Conservation (phyloP, 163 green algal species). For the Chlamydomonas reinhardtii region DNA sequence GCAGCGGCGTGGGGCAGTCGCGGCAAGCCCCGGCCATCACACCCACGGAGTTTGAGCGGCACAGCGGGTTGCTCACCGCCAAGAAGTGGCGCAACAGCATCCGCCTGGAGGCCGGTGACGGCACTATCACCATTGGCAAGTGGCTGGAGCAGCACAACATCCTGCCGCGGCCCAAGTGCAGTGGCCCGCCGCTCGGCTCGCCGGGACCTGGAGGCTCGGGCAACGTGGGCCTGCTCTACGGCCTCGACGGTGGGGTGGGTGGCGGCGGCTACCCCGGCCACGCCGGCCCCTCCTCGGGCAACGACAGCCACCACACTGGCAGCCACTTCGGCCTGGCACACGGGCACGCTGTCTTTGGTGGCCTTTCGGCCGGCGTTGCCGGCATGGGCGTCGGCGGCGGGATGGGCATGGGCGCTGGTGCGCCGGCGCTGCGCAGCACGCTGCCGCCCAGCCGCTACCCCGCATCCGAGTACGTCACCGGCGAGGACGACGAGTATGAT, state of each 20-base stretch:
- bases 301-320: slow-evolving; percentile 14
- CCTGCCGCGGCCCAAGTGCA: slow-evolving; percentile 47
- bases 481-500: slow-evolving; percentile 37
- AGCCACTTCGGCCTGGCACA: background rate
- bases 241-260: background rate
- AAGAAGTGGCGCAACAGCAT: slow-evolving; percentile 81
- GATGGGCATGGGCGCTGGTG: too few relatives aligned
- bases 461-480: slow-evolving; percentile 46
- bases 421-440: slow-evolving; percentile 1
- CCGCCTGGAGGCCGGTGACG: slow-evolving; percentile 34
- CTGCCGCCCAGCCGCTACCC: slow-evolving; percentile 45
- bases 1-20: background rate
- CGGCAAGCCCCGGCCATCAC: slow-evolving; percentile 22
- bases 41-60: slow-evolving; percentile 85
- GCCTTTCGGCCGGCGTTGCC: too few relatives aligned
- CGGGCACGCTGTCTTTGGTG: background rate
- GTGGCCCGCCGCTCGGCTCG: slow-evolving; percentile 15
- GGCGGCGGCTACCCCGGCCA: background rate
- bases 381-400: background rate
- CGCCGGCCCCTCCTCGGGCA: slow-evolving; percentile 9
- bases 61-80: slow-evolving; percentile 71
- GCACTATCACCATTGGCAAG: slow-evolving; percentile 46
- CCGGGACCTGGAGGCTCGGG: slow-evolving; percentile 11
- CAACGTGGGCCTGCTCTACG: background rate
- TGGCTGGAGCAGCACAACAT: slow-evolving; percentile 52